Evolutionary conservation across 345 rosid species (phyloP).

Genomic region (Fremontodendron californicum): DNA sequence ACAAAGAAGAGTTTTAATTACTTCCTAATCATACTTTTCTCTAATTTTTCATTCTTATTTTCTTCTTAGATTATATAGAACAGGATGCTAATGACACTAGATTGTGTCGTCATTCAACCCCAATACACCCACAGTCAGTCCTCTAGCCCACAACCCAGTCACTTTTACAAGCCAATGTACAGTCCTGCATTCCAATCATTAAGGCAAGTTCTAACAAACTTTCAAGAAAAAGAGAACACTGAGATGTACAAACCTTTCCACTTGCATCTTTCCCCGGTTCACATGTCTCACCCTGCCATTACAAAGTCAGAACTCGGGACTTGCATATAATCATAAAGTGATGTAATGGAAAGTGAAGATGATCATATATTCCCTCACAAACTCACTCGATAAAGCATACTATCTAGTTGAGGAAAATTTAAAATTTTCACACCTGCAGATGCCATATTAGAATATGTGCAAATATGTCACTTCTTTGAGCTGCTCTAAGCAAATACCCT

Average conservation of each 20-base stretch:
- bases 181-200: background rate
- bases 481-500: conserved; percentile 96
- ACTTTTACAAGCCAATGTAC: background rate
- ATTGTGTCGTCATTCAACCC: background rate
- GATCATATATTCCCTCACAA: background rate
- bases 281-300: conserved; percentile 74
- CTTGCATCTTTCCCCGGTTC: conserved; percentile 63
- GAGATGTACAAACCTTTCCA: conserved; percentile 49
- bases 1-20: background rate
- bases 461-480: conserved; percentile 94
- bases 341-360: conserved; percentile 15
- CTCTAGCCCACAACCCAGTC: background rate
- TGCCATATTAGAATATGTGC: conserved; percentile 98
- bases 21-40: background rate
- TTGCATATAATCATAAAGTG: background rate
- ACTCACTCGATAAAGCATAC: background rate
- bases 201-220: background rate
- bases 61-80: background rate
- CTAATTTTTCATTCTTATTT: background rate
- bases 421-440: conserved; percentile 61
- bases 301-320: conserved; percentile 19
- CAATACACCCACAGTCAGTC: background rate
- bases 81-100: background rate
- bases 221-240: background rate
- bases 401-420: conserved; percentile 10